phyloP scores from a whole-genome alignment of 2,329 filamentous ascomycete genomes.

The Penicillium sp. region DNA sequence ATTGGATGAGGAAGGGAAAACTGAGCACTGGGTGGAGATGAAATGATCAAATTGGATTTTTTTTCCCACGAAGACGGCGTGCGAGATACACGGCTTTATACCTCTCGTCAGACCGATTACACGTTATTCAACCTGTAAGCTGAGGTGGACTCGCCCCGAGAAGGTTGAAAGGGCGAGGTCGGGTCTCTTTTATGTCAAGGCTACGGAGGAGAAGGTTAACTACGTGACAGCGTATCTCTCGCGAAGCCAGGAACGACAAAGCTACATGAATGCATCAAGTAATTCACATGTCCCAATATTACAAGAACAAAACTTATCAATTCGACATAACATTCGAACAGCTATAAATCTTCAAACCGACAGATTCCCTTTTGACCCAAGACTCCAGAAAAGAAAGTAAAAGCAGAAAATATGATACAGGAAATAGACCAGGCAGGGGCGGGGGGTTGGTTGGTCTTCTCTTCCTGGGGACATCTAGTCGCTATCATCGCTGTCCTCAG shows the following conservation, averaged over 20 bases:
- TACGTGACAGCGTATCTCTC: no score
- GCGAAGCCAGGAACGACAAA: no score
- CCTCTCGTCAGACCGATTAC: conserved; percentile 16
- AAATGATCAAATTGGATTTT: conserved; percentile 7
- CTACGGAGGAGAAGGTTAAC: no score
- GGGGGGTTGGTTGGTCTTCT: conserved; percentile 22
- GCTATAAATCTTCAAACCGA: conserved; percentile 36
- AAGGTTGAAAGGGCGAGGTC: no score
- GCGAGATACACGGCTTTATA: conserved; percentile 18
- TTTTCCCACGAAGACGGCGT: conserved; percentile 13
- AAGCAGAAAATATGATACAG: conserved; percentile 50
- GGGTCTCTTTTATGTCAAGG: no score
- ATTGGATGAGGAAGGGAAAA: conserved; percentile 6
- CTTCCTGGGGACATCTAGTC: conserved; percentile 44
- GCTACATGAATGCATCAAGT: no score
- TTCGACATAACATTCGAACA: conserved; percentile 23
- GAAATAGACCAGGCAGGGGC: conserved; percentile 32
- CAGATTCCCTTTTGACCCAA: conserved; percentile 47
- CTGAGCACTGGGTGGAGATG: conserved; percentile 7
- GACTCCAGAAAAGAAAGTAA: conserved; percentile 44
- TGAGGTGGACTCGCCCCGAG: background rate
- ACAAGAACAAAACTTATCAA: conserved; percentile 3
- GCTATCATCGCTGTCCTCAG: conserved; percentile 69
- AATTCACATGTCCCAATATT: background rate
- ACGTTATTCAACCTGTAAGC: conserved; percentile 9